Evolutionary conservation across 1,139 yeast genomes (phyloP).

Genomic region (Scheffersomyces illinoinensis): DNA sequence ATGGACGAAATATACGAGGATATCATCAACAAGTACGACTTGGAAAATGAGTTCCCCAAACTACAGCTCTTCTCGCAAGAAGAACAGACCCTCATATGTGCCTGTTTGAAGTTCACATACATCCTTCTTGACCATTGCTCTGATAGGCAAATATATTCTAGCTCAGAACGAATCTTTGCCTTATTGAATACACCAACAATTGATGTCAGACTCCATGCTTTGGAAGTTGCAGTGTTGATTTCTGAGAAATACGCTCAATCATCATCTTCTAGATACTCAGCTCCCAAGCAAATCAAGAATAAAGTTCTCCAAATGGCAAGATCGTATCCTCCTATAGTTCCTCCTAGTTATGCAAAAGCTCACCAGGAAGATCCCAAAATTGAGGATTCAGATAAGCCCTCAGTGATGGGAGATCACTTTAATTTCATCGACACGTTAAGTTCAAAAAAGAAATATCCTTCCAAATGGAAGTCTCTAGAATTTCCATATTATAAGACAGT

Average conservation of each 20-base stretch:
- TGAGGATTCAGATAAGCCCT: conserved; percentile 17
- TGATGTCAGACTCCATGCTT: conserved; percentile 58
- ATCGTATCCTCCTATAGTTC: conserved; percentile 53
- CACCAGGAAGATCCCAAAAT: conserved; percentile 5
- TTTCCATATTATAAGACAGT: conserved; percentile 52
- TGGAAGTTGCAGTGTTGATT: conserved; percentile 62
- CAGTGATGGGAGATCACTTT: conserved; percentile 47
- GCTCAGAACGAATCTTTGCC: conserved; percentile 61
- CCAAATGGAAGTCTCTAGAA: conserved; percentile 57
- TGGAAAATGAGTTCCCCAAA: conserved; percentile 47
- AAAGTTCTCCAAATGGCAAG: conserved; percentile 54
- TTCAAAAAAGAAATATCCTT: conserved; percentile 49
- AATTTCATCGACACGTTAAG: conserved; percentile 56
- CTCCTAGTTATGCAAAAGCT: conserved; percentile 38
- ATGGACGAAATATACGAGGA: conserved; percentile 67
- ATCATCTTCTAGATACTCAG: conserved; percentile 41
- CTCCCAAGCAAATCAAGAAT: conserved; percentile 44
- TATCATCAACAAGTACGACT: conserved; percentile 54
- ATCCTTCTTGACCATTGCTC: conserved; percentile 69
- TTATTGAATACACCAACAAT: conserved; percentile 63
- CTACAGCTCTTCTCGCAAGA: conserved; percentile 44
- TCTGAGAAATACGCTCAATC: conserved; percentile 58
- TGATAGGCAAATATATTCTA: conserved; percentile 66
- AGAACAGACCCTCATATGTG: conserved; percentile 50
- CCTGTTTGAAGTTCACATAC: conserved; percentile 63